Evolutionary conservation across 2,329 filamentous ascomycete genomes (phyloP), one percentile per base, ranked within the genome.

Genomic region (Acephala macrosclerotiorum): DNA sequence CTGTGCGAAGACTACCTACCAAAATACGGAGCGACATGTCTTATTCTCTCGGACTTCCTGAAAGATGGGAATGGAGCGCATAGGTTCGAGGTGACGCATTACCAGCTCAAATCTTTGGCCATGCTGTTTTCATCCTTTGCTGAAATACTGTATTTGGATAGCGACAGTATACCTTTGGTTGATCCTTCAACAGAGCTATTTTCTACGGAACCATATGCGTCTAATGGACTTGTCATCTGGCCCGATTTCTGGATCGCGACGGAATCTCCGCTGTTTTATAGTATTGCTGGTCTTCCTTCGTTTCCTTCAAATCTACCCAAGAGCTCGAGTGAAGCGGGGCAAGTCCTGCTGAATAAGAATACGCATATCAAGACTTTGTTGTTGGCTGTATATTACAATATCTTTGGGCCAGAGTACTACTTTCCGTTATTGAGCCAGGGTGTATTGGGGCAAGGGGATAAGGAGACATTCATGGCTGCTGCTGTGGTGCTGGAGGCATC

Each of bases 41-140:
- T 79, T 2, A 69, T 83, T 0, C 72, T 84, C 9, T 78, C 78
- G 1, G 76, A 79, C n/a, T 79, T 82, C 9, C 69, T 83, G 4
- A 71, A 75, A 25, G 70, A 70, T 2, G 55, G 29, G 22, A 14
- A 40, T 42, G 70, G 75, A 0, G 71, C 75, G 1, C 70, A 71
- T 5, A 71, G 72, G 1, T 68, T 76, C 8, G 69, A 77, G 16
- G 78, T 83, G 51, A 73, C 76, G 20, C 78, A 79, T 58, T 84
- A 80, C 71, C 82, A 84, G 64, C 79, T 81, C 71, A 84, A 84
- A 69, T 73, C 76, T 1, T 79, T 84, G 45, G 79, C 81, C 2
- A 79, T 84, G 73, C 74, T 84, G 8, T 82, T 84, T 70, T 83
- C 81, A 9, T 80, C 79, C 0, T 85, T 84, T 60, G 78, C 82